Base-by-base conservation (phyloP, 1,139 yeast genomes). In the Zygoascus hellenicus region DNA sequence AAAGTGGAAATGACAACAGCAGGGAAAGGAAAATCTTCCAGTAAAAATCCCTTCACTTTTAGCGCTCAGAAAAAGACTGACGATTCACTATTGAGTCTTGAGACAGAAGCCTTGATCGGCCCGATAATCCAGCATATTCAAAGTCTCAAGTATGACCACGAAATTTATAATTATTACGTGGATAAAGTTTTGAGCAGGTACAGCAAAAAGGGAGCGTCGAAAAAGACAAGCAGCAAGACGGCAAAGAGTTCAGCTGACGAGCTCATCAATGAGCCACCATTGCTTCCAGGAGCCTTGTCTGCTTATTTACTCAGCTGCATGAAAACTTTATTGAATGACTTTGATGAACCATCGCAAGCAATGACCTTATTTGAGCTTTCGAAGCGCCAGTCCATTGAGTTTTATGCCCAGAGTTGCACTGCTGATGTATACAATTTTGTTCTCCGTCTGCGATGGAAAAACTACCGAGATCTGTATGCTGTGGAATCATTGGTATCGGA, bases 361-460 rank as follows among this genome's bases (percentile, higher is more conserved):
- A 48, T 71, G 6, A 54, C 72, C 2, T 49, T 73, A 22, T 72
- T 73, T 52, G 69, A 71, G 40, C 45, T 57, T 11, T 57, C 70
- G 11, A 72, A 70, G 48, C 58, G 60, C 11, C 59, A 58, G 36
- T 64, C 69, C 30, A 49, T 66, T 10, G 67, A 67, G 38, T 64
- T 66, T 9, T 71, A 65, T 47, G 61, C 70, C 19, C 61, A 63
- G n/a, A 65, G 72, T 1, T 70, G 75, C 47, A 65, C 70, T 3
- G 64, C 65, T 9, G 68, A 59, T 9, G 71, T 69, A 5, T 72
- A 71, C 55, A 72, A 72, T 52, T 61, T 61, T 45, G 61, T 69
- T 38, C 54, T 74, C 11, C 52, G 57, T 29, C 55, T 71, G 5
- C 54, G 65, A 11, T 74, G 77, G 76, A 58, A 64, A 33, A 58